phyloP scores from a whole-genome alignment of 805 yeast species.

The Metschnikowia lochheadii region DNA sequence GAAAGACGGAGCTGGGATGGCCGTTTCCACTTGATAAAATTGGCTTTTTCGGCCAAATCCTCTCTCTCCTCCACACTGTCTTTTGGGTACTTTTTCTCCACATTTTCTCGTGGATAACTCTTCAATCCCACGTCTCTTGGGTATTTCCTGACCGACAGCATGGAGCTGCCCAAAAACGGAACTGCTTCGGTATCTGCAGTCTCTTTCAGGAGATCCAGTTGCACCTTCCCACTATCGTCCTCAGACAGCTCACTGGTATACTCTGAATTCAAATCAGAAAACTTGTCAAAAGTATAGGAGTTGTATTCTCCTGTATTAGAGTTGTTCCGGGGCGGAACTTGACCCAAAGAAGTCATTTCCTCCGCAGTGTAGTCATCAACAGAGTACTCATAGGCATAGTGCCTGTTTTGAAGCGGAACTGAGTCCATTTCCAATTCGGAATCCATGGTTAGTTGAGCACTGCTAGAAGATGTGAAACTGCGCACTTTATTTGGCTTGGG shows the following conservation, averaged over 20 bases:
- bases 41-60: no score
- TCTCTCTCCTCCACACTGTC: background rate
- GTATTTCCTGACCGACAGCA: slow-evolving; percentile 14
- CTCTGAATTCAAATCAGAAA: slow-evolving; percentile 12
- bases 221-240: background rate
- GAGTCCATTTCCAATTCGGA: slow-evolving; percentile 7
- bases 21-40: slow-evolving; percentile 34
- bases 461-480: slow-evolving; percentile 1
- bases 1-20: slow-evolving; percentile 33
- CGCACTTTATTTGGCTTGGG: slow-evolving; percentile 28
- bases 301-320: background rate
- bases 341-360: background rate
- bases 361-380: slow-evolving; percentile 19
- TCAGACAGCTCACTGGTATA: slow-evolving; percentile 3
- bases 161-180: slow-evolving; percentile 10
- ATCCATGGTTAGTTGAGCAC: background rate
- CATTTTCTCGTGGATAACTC: background rate
- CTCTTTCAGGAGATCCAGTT: background rate
- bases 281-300: slow-evolving; percentile 34
- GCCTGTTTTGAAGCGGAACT: slow-evolving; percentile 12
- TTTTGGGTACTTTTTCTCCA: background rate
- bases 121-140: background rate
- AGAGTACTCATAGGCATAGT: slow-evolving; percentile 33
- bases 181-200: background rate
- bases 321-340: background rate